Percentiles rank a stretch among this genome's conserved stretches.
Conservation (phyloP, 495 filamentous ascomycete species). For the Thozetella sp. region DNA sequence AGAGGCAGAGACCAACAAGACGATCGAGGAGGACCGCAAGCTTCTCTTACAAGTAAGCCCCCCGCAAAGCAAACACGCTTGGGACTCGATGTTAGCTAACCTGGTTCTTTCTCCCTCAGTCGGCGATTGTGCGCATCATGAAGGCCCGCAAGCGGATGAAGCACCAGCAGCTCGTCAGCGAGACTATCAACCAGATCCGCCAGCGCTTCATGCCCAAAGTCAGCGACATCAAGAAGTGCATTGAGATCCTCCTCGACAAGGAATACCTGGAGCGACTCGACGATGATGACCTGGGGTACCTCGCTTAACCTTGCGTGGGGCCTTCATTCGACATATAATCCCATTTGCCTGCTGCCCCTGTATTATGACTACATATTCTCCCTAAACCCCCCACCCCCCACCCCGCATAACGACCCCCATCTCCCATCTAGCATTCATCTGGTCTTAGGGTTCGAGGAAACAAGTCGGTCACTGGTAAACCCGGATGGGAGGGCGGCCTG, state of each 20-base stretch:
- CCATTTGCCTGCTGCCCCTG: background rate
- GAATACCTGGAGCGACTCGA: conserved; percentile 97
- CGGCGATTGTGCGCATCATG: conserved; percentile 98
- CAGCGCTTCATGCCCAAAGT: conserved; percentile 93
- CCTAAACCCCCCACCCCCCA: too few species aligned
- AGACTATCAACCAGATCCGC: conserved; percentile 93
- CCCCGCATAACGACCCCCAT: background rate
- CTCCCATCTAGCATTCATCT: background rate
- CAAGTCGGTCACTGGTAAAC: background rate
- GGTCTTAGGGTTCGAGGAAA: background rate
- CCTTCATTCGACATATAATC: conserved; percentile 5
- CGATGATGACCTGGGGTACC: conserved; percentile 90
- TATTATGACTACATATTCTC: conserved; percentile 11
- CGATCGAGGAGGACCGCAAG: conserved; percentile 97
- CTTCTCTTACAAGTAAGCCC: conserved; percentile 91
- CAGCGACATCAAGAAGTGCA: conserved; percentile 97
- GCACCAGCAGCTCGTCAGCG: conserved; percentile 88
- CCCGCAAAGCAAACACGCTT: too few species aligned
- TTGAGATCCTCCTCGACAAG: conserved; percentile 98
- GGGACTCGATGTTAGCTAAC: conserved; percentile 21
- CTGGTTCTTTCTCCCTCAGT: conserved; percentile 55
- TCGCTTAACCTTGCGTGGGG: conserved; percentile 58
- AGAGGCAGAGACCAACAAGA: conserved; percentile 97
- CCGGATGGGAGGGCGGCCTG: background rate
- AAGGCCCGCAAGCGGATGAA: conserved; percentile 99